phyloP scores from a whole-genome alignment of 148 eudicot genomes.

The Euryodendron excelsum region DNA sequence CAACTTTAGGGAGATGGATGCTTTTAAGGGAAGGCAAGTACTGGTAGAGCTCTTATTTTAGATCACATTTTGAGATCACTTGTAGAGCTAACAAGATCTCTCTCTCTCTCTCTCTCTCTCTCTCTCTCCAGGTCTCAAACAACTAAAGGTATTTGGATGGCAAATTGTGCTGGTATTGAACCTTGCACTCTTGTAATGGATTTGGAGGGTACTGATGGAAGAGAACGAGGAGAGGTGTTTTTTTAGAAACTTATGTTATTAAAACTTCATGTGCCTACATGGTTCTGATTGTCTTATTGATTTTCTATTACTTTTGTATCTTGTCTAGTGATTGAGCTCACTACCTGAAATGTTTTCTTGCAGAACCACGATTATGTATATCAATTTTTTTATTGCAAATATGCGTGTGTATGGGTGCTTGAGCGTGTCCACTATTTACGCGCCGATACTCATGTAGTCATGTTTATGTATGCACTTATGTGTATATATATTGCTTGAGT shows the following conservation, averaged over 20 bases:
- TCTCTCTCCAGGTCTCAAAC: conserved; percentile 72
- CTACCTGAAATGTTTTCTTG: background rate
- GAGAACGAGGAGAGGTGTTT: conserved; percentile 97
- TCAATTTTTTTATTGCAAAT: too few species aligned
- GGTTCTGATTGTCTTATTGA: background rate
- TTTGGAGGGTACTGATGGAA: conserved; percentile 98
- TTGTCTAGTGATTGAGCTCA: background rate
- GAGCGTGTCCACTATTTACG: background rate
- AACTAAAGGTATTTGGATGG: conserved; percentile 97
- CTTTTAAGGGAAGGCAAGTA: conserved; percentile 82
- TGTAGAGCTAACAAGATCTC: conserved; percentile 14
- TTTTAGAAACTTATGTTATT: background rate
- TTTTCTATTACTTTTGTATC: background rate
- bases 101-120: background rate
- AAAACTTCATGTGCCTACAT: conserved; percentile 8
- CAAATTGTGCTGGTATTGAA: conserved; percentile 86
- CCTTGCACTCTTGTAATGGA: conserved; percentile 97
- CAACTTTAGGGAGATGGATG: conserved; percentile 98
- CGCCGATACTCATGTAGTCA: too few species aligned
- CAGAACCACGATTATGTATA: background rate
- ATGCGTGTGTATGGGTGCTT: background rate
- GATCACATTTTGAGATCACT: background rate
- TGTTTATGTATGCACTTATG: background rate
- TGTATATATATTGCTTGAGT: background rate
- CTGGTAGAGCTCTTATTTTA: conserved; percentile 14